Conservation (phyloP, 2,329 filamentous ascomycete species). For the Hypoxylon rubiginosum region DNA sequence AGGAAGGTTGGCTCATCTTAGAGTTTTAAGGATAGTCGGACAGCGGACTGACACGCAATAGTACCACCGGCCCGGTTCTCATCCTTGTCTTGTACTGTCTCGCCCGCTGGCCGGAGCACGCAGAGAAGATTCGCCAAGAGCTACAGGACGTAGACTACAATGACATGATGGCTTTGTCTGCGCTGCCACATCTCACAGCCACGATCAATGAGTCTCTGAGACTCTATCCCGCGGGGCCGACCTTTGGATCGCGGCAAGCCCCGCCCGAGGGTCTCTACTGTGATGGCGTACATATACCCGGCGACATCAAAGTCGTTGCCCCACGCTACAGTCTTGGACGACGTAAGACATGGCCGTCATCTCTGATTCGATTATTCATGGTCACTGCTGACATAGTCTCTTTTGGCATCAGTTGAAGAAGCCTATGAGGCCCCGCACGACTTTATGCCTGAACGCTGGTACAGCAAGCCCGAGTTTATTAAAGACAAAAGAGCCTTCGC, state of each 20-base stretch:
- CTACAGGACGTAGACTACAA: no score
- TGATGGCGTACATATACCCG: slow-evolving; percentile 48
- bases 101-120: no score
- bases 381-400: no score
- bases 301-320: slow-evolving; percentile 36
- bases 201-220: slow-evolving; percentile 51
- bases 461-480: slow-evolving; percentile 32
- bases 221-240: slow-evolving; percentile 47
- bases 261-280: slow-evolving; percentile 47
- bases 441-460: slow-evolving; percentile 43
- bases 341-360: slow-evolving; percentile 25
- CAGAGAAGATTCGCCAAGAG: no score
- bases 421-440: slow-evolving; percentile 26
- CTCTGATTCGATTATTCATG: no score
- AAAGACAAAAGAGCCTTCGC: slow-evolving; percentile 28
- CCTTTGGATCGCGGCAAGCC: slow-evolving; percentile 46
- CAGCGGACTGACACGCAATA: no score
- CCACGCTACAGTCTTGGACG: slow-evolving; percentile 37
- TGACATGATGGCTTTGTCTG: slow-evolving; percentile 36
- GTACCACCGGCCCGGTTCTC: no score
- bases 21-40: no score
- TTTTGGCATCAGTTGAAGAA: no score
- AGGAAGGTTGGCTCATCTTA: no score
- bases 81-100: no score
- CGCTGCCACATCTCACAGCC: slow-evolving; percentile 41